phyloP scores from a whole-genome alignment of 2,329 filamentous ascomycete genomes.

The Trichoderma oligosporum region DNA sequence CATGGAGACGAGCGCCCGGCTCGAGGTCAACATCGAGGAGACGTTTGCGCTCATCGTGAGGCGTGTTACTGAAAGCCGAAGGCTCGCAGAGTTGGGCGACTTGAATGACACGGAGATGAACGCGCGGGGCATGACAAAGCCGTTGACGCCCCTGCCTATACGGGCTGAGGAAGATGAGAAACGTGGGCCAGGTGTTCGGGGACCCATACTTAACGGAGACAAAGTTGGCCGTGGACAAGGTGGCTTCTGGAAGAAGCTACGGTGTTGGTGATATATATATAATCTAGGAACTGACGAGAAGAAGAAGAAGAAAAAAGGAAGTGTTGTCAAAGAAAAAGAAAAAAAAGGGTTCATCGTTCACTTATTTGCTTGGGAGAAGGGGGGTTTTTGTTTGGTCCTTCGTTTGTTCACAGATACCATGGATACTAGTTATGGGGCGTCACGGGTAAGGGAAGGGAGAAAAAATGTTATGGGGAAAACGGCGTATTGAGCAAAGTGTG shows the following conservation, averaged over 20 bases:
- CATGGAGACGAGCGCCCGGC: conserved; percentile 82
- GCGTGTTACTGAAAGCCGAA: conserved; percentile 56
- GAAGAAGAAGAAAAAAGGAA: not conserved
- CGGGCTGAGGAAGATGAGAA: conserved; percentile 40
- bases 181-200: conserved; percentile 44
- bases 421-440: conserved; percentile 17
- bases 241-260: conserved; percentile 54
- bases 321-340: not conserved
- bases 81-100: conserved; percentile 47
- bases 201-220: conserved; percentile 42
- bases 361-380: not conserved
- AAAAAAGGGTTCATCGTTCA: not conserved
- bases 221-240: conserved; percentile 41
- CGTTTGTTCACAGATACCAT: conserved; percentile 22
- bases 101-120: conserved; percentile 42
- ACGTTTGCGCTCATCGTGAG: conserved; percentile 71
- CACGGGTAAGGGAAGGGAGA: not conserved
- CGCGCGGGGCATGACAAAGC: conserved; percentile 55
- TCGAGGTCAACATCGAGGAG: conserved; percentile 87
- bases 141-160: conserved; percentile 50
- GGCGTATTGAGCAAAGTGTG: conserved; percentile 2
- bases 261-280: conserved; percentile 48
- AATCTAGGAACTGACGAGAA: not conserved
- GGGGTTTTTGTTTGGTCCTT: conserved; percentile 9
- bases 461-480: conserved; percentile 8